phyloP scores from a whole-genome alignment of 2,329 filamentous ascomycete genomes.

The Beauveria australis region DNA sequence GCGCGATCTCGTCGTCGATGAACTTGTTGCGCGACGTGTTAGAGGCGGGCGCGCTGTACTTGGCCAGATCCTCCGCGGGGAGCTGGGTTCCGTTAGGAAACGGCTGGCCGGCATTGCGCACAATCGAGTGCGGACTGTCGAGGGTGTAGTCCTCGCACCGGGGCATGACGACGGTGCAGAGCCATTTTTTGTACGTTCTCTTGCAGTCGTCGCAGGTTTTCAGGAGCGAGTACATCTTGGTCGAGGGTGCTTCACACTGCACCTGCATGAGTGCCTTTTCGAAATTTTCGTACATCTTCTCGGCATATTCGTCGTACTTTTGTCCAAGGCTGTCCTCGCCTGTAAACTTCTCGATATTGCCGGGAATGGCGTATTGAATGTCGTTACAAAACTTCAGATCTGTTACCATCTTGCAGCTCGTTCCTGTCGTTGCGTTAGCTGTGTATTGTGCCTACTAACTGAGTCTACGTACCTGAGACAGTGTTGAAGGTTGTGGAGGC shows the following conservation, averaged over 20 bases:
- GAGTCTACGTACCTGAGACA: slow-evolving; percentile 55
- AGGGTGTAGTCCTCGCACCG: slow-evolving; percentile 79
- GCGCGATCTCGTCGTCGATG: slow-evolving; percentile 64
- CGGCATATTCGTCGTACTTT: slow-evolving; percentile 73
- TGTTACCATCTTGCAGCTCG: slow-evolving; percentile 78
- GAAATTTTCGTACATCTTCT: slow-evolving; percentile 66
- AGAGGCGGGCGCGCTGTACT: slow-evolving; percentile 16
- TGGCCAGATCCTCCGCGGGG: slow-evolving; percentile 22
- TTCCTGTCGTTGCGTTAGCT: slow-evolving; percentile 36
- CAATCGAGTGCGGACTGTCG: slow-evolving; percentile 32
- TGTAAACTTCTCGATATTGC: slow-evolving; percentile 57
- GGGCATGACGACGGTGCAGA: slow-evolving; percentile 87
- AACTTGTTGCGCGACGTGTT: slow-evolving; percentile 56
- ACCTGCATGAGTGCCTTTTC: slow-evolving; percentile 74
- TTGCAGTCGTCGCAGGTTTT: slow-evolving; percentile 69
- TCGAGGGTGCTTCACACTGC: slow-evolving; percentile 68
- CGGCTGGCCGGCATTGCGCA: slow-evolving; percentile 60
- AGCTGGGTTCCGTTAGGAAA: slow-evolving; percentile 63
- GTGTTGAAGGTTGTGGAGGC: slow-evolving; percentile 65
- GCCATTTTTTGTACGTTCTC: slow-evolving; percentile 82
- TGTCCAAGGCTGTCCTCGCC: slow-evolving; percentile 51
- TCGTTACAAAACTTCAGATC: slow-evolving; percentile 84
- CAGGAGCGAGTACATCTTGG: slow-evolving; percentile 73
- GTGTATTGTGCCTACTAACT: not conserved
- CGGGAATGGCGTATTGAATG: slow-evolving; percentile 84